A percentile compares a stretch with the other conserved stretches of the same genome.
phyloP scores from a whole-genome alignment of 1,139 yeast genomes.

The Hyphopichia fennica region DNA sequence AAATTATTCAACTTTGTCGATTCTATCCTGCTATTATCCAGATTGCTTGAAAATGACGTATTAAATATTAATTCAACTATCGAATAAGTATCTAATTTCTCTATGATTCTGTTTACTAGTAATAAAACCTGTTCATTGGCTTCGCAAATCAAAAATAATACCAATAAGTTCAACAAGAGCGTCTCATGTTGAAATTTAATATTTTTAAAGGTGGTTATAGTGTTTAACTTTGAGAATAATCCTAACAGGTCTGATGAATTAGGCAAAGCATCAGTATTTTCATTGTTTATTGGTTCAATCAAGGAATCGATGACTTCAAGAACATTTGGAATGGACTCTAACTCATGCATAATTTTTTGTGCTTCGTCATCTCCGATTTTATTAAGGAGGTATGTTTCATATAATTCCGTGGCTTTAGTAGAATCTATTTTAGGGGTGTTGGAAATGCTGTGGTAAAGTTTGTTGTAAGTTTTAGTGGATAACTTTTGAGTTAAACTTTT shows the following conservation, averaged over 20 bases:
- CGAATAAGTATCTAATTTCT: conserved; percentile 23
- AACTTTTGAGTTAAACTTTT: conserved; percentile 19
- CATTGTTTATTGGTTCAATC: conserved; percentile 15
- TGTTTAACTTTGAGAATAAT: conserved; percentile 20
- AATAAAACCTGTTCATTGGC: conserved; percentile 25
- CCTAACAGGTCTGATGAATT: conserved; percentile 11
- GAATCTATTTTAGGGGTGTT: conserved; percentile 13
- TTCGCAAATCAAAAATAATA: conserved; percentile 33
- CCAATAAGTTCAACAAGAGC: conserved; percentile 23
- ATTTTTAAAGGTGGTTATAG: conserved; percentile 24
- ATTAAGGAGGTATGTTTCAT: conserved; percentile 18
- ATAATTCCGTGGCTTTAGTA: conserved; percentile 19
- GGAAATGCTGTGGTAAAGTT: conserved; percentile 18
- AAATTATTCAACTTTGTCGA: conserved; percentile 13
- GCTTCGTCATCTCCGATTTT: conserved; percentile 26
- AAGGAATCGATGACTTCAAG: conserved; percentile 25
- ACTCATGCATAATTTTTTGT: conserved; percentile 17
- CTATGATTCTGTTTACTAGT: conserved; percentile 26
- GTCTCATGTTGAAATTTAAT: conserved; percentile 28
- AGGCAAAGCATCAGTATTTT: conserved; percentile 6
- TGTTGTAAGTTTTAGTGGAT: conserved; percentile 28
- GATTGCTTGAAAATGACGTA: conserved; percentile 19
- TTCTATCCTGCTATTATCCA: conserved; percentile 11
- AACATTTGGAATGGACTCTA: conserved; percentile 25
- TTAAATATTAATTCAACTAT: conserved; percentile 27